Conservation (phyloP, 371 early-diverging fungal species). For the Mucor lusitanicus region DNA sequence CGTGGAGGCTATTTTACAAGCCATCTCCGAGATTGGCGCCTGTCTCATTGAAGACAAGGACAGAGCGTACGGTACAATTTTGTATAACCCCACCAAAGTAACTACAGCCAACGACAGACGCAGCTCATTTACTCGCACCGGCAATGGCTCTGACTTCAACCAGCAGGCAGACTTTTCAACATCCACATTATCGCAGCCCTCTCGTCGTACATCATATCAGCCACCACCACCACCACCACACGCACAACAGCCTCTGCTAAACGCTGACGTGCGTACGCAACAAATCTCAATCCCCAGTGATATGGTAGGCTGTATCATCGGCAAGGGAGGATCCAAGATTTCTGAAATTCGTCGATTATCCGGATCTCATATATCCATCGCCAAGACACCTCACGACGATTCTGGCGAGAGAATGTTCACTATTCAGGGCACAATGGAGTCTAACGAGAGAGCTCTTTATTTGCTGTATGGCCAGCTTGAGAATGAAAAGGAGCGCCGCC, state of each 20-base stretch:
- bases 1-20: conserved; percentile 70
- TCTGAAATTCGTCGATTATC: conserved; percentile 87
- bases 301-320: conserved; percentile 95
- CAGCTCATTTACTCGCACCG: conserved; percentile 61
- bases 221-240: conserved; percentile 9
- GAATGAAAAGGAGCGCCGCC: conserved; percentile 80
- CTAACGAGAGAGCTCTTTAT: conserved; percentile 87
- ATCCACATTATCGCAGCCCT: conserved; percentile 9
- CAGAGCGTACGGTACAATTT: conserved; percentile 48
- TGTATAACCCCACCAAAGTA: conserved; percentile 48
- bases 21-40: conserved; percentile 70
- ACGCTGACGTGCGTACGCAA: conserved; percentile 59
- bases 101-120: conserved; percentile 15
- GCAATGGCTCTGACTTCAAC: conserved; percentile 49
- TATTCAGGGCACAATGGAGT: conserved; percentile 84
- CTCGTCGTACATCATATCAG: conserved; percentile 4
- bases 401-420: conserved; percentile 87
- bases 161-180: background rate
- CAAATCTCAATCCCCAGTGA: conserved; percentile 89
- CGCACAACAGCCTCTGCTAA: background rate
- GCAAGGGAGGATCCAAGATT: conserved; percentile 90
- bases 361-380: conserved; percentile 88
- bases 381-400: conserved; percentile 76
- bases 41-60: conserved; percentile 55
- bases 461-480: conserved; percentile 90